Conservation (phyloP, 2,329 filamentous ascomycete species). For the Paecilomyces fulvus region DNA sequence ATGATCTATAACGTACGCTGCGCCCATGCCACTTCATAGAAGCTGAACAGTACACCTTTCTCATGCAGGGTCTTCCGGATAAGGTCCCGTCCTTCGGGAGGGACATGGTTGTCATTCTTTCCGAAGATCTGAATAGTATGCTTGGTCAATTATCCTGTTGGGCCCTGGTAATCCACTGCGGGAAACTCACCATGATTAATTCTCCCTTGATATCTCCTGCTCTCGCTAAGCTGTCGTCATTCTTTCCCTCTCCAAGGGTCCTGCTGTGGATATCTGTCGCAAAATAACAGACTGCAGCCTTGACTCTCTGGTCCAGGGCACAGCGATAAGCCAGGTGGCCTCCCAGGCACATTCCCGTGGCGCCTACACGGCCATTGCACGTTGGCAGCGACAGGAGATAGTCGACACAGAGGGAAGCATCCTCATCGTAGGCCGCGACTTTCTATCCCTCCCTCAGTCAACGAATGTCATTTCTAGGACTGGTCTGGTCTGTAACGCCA, state of each 20-base stretch:
- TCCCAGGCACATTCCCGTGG: constrained; percentile 87
- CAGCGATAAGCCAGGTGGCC: constrained; percentile 73
- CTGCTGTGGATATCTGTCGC: constrained; percentile 81
- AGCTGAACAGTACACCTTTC: constrained; percentile 64
- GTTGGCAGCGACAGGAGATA: constrained; percentile 62
- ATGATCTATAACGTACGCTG: constrained; percentile 51
- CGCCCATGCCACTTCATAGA: constrained; percentile 86
- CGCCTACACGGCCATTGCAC: constrained; percentile 72
- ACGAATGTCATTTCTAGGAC: background rate
- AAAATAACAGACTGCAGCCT: constrained; percentile 78
- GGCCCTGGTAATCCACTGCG: background rate
- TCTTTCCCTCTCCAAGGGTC: constrained; percentile 61
- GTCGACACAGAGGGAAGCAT: constrained; percentile 60
- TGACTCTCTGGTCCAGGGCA: constrained; percentile 67
- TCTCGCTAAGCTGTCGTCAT: constrained; percentile 53
- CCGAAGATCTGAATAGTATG: constrained; percentile 60
- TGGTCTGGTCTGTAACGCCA: background rate
- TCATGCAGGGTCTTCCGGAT: constrained; percentile 76
- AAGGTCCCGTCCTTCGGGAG: constrained; percentile 69
- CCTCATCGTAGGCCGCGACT: constrained; percentile 76
- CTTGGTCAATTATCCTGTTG: background rate
- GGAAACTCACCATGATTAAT: constrained; percentile 54
- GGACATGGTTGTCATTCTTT: constrained; percentile 83
- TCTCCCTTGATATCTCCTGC: constrained; percentile 66
- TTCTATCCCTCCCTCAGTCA: constrained; percentile 43